These are phyloP conservation scores for Chaetomidium leptoderma DNA, from an alignment of 495 filamentous ascomycete species.

Conservation along the genomic window DNA sequence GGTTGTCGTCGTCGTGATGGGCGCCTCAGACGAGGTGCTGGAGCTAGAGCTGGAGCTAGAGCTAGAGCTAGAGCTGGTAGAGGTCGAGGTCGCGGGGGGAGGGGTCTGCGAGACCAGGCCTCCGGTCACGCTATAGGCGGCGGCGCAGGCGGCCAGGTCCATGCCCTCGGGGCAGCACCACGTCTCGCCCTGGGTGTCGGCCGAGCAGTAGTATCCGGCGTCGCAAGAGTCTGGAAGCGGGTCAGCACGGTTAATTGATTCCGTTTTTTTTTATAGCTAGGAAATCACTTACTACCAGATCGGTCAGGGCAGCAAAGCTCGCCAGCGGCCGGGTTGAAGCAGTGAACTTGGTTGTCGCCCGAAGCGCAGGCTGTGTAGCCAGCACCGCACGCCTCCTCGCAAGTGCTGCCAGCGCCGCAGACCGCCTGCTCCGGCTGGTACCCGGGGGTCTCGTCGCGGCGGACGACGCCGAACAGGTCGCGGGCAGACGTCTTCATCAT, in stretches of 20 bases:
- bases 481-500: slow-evolving; percentile 39
- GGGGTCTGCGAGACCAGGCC: slow-evolving; percentile 37
- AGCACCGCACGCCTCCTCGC: slow-evolving; percentile 46
- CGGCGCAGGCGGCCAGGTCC: slow-evolving; percentile 41
- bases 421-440: slow-evolving; percentile 42
- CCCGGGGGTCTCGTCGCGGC: slow-evolving; percentile 34
- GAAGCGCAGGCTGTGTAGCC: slow-evolving; percentile 42
- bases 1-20: slow-evolving; percentile 7
- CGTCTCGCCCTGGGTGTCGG: slow-evolving; percentile 35
- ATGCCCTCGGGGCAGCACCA: slow-evolving; percentile 47
- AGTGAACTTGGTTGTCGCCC: slow-evolving; percentile 38
- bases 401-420: slow-evolving; percentile 41
- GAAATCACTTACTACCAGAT: slow-evolving; percentile 39
- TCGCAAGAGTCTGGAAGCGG: slow-evolving; percentile 43
- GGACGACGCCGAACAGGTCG: slow-evolving; percentile 39
- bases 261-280: too few species aligned
- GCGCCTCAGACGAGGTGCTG: slow-evolving; percentile 1
- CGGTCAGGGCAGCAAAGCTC: slow-evolving; percentile 45
- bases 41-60: slow-evolving; percentile 14
- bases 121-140: slow-evolving; percentile 35
- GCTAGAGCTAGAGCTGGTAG: slow-evolving; percentile 22
- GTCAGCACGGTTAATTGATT: background rate
- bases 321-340: slow-evolving; percentile 40
- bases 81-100: slow-evolving; percentile 17
- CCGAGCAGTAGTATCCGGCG: slow-evolving; percentile 45